Conservation (phyloP, 441 rosid genomes). For the Gossypium davidsonii region DNA sequence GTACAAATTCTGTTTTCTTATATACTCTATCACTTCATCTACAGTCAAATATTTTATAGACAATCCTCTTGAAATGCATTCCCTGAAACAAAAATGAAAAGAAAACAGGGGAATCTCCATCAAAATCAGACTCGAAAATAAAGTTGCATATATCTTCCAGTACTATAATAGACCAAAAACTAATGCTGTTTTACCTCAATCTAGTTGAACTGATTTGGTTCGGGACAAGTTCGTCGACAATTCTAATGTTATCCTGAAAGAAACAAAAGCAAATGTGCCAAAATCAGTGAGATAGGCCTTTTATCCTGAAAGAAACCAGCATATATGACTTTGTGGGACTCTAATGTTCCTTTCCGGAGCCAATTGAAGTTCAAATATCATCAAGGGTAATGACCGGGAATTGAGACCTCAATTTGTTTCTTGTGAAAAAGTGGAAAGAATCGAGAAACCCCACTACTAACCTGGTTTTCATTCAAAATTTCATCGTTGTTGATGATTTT, state of each 20-base stretch:
- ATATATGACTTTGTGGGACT: not conserved
- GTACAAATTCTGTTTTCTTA: slow-evolving; percentile 46
- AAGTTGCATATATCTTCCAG: not conserved
- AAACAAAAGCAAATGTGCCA: not conserved
- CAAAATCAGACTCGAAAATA: not conserved
- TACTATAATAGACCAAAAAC: not conserved
- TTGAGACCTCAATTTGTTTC: not conserved
- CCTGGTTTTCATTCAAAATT: slow-evolving; percentile 52
- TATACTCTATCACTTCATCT: slow-evolving; percentile 65
- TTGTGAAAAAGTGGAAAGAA: not conserved
- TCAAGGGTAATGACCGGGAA: not conserved
- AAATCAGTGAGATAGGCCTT: not conserved
- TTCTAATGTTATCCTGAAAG: slow-evolving; percentile 46
- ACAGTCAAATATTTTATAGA: slow-evolving; percentile 68
- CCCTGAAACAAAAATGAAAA: slow-evolving; percentile 36
- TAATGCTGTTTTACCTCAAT: slow-evolving; percentile 40
- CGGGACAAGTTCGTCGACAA: slow-evolving; percentile 57
- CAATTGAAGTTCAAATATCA: not conserved
- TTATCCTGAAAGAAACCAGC: not conserved
- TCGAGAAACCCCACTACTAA: slow-evolving; percentile 16
- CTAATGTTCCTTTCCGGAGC: not conserved
- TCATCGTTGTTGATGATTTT: slow-evolving; percentile 33
- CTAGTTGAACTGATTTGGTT: slow-evolving; percentile 79
- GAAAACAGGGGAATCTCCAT: not conserved
- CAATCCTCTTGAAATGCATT: slow-evolving; percentile 62